Conservation (phyloP, 371 early-diverging fungal genomes). For the Circinella umbellata region DNA sequence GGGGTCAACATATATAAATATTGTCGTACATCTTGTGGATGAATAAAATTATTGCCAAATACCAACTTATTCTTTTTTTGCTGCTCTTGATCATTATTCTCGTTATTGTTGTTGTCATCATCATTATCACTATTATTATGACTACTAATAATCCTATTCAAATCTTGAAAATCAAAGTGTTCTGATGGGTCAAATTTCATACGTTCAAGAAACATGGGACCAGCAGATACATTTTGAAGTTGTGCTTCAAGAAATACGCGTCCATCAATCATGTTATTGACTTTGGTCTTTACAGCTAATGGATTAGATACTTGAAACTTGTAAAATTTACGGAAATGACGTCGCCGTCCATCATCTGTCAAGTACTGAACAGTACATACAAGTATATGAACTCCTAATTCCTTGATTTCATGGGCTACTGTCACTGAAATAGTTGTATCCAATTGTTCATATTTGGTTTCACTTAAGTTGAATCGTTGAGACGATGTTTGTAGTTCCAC, state of each 20-base stretch:
- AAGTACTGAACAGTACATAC: conserved; percentile 89
- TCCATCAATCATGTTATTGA: conserved; percentile 78
- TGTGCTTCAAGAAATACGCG: conserved; percentile 91
- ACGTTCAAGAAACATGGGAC: conserved; percentile 85
- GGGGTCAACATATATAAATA: conserved; percentile 88
- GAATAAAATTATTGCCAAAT: conserved; percentile 68
- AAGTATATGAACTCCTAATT: conserved; percentile 90
- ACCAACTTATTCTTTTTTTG: conserved; percentile 27
- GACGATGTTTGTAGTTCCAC: conserved; percentile 89
- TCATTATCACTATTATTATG: not conserved
- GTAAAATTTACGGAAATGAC: conserved; percentile 88
- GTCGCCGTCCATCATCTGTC: conserved; percentile 61
- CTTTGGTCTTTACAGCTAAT: conserved; percentile 94
- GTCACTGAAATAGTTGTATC: conserved; percentile 71
- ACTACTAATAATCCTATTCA: conserved; percentile 54
- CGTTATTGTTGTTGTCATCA: not conserved
- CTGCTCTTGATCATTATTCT: conserved; percentile 7
- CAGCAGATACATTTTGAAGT: conserved; percentile 85
- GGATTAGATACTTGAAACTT: conserved; percentile 97
- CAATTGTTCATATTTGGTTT: conserved; percentile 55
- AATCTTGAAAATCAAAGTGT: conserved; percentile 70
- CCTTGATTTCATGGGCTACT: conserved; percentile 92
- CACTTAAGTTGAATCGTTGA: conserved; percentile 76
- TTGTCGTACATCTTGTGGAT: conserved; percentile 85
- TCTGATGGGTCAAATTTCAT: conserved; percentile 86